Conservation (phyloP, 176 grass and related monocot species). For the Oryza meyeriana region DNA sequence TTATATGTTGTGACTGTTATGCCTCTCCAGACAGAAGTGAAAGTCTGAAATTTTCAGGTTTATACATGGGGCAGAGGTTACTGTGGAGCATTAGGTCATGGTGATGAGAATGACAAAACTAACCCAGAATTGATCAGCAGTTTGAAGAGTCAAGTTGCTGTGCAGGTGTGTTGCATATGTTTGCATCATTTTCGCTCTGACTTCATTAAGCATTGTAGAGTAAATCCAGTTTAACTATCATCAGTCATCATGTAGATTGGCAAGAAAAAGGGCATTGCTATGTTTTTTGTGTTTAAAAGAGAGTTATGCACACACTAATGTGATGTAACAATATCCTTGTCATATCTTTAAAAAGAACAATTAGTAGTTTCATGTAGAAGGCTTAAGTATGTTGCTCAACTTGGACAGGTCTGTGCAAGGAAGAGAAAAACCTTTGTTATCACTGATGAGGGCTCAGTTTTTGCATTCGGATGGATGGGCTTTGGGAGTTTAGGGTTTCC, state of each 20-base stretch:
- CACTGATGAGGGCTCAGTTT: constrained; percentile 75
- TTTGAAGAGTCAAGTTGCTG: constrained; percentile 77
- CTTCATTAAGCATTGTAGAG: constrained; percentile 7
- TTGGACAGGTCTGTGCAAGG: constrained; percentile 83
- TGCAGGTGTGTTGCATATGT: constrained; percentile 68
- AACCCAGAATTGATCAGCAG: constrained; percentile 67
- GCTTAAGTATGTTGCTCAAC: constrained; percentile 1
- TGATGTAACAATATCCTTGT: not conserved
- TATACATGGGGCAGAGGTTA: constrained; percentile 99
- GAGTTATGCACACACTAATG: not conserved
- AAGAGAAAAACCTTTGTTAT: constrained; percentile 99
- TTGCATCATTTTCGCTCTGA: not conserved
- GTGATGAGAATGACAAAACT: constrained; percentile 98
- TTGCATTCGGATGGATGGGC: constrained; percentile 98
- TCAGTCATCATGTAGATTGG: not conserved
- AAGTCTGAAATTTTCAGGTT: constrained; percentile 55
- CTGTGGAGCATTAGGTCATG: constrained; percentile 96
- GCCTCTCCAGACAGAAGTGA: constrained; percentile 7
- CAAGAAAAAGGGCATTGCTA: not conserved
- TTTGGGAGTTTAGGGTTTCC: constrained; percentile 96
- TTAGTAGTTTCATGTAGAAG: not conserved
- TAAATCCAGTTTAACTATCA: not conserved
- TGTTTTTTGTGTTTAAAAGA: not conserved
- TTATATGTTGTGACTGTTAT: constrained; percentile 9
- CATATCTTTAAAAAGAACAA: not conserved